These are phyloP conservation scores for Pilobolus umbonatus DNA, from an alignment of 192 early-diverging fungal species.

Conservation along the genomic window DNA sequence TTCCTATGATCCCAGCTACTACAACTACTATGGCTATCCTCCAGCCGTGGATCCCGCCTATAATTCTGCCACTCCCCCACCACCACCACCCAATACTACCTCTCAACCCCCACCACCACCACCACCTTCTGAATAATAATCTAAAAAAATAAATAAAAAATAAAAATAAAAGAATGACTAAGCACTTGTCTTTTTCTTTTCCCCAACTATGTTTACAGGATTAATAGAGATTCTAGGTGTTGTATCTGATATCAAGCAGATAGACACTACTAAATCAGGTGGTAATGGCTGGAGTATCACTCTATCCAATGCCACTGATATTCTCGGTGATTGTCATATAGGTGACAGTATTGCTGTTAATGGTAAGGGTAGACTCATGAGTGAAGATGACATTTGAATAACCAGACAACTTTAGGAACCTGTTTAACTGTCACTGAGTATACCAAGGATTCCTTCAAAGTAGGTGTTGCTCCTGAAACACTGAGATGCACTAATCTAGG, in stretches of 20 bases:
- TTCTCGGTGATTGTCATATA: conserved; percentile 80
- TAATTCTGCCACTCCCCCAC: neutral
- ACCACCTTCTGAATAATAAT: too few relatives aligned
- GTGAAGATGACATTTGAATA: neutral
- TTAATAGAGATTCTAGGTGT: conserved; percentile 91
- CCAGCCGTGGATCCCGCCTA: conserved; percentile 3
- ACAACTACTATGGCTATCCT: conserved; percentile 1
- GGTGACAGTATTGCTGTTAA: conserved; percentile 95
- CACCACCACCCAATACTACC: neutral
- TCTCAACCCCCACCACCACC: conserved; percentile 13
- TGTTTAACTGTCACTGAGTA: conserved; percentile 98
- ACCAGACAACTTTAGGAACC: conserved; percentile 50
- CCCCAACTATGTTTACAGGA: conserved; percentile 99
- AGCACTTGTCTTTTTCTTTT: too few relatives aligned
- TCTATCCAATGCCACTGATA: conserved; percentile 59
- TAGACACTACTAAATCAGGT: conserved; percentile 74
- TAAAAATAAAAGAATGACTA: too few relatives aligned
- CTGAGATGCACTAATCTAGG: conserved; percentile 90
- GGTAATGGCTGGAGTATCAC: conserved; percentile 86
- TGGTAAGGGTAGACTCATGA: conserved; percentile 44
- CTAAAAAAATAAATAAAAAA: too few relatives aligned
- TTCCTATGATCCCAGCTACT: neutral
- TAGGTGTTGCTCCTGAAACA: conserved; percentile 91
- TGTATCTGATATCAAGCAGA: conserved; percentile 56
- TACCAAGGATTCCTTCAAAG: conserved; percentile 75